Conservation (phyloP, 1,139 yeast species). For the Pichia sp. region DNA sequence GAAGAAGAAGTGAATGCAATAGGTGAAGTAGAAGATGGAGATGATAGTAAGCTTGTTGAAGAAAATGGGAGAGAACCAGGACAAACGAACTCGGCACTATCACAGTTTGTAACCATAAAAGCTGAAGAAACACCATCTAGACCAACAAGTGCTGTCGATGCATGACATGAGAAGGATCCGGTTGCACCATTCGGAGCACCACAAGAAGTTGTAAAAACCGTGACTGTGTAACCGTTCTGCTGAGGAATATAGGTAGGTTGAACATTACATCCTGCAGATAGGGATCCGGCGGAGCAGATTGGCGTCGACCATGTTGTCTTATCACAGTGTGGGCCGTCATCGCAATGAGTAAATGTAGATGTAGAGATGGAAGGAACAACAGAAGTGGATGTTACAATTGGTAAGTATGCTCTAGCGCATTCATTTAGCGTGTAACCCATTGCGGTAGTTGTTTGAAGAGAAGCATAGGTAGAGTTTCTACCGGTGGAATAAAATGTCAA, state of each 20-base stretch:
- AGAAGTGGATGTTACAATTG: conserved; percentile 4
- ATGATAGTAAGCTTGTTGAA: background rate
- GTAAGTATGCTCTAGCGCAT: conserved; percentile 4
- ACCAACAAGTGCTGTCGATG: conserved; percentile 14
- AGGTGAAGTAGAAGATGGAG: background rate
- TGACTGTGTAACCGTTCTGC: conserved; percentile 7
- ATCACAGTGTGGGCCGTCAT: conserved; percentile 17
- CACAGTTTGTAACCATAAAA: conserved; percentile 21
- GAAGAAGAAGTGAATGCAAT: background rate
- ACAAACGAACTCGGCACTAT: conserved; percentile 16
- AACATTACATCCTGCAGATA: conserved; percentile 16
- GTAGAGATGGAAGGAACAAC: conserved; percentile 12
- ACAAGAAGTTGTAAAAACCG: conserved; percentile 19
- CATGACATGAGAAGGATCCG: conserved; percentile 20
- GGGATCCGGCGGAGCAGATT: conserved; percentile 14
- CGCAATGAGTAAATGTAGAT: conserved; percentile 20
- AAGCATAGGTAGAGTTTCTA: background rate
- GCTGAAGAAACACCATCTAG: conserved; percentile 12
- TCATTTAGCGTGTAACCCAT: background rate
- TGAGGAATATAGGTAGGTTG: conserved; percentile 10
- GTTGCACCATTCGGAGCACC: conserved; percentile 18
- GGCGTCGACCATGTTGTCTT: conserved; percentile 16
- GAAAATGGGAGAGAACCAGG: conserved; percentile 3
- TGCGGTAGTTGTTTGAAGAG: background rate
- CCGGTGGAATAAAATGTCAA: conserved; percentile 5